Conservation (phyloP, 2,329 filamentous ascomycete species). For the Fusarium sp. region DNA sequence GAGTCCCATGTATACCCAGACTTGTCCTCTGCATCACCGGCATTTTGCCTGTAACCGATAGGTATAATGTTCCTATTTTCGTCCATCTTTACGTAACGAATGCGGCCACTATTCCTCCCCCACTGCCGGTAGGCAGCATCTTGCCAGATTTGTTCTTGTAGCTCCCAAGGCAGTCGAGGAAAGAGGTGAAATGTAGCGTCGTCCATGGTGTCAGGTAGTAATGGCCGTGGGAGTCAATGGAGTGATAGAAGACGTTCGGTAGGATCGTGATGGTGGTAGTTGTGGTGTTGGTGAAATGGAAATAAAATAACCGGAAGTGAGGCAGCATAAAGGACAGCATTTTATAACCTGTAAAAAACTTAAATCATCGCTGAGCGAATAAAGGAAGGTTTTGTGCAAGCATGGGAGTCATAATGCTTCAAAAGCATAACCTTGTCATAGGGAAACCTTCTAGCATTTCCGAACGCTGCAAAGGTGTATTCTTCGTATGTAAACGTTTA, state of each 20-base stretch:
- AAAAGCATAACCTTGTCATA: neutral
- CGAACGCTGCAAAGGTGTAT: too few species aligned
- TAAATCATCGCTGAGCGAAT: neutral
- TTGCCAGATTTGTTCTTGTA: too few species aligned
- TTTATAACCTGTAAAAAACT: neutral
- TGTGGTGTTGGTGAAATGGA: rapidly evolving
- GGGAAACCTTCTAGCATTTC: too few species aligned
- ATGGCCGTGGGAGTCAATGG: rapidly evolving
- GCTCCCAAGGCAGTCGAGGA: too few species aligned
- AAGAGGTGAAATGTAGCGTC: too few species aligned
- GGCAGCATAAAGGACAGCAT: rapidly evolving
- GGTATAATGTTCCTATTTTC: too few species aligned
- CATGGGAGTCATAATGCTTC: neutral
- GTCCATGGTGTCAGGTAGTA: rapidly evolving
- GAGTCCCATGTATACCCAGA: too few species aligned
- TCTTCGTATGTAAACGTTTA: too few species aligned
- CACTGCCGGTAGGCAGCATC: too few species aligned
- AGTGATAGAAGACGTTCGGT: too few species aligned
- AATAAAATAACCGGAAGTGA: rapidly evolving
- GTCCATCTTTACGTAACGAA: too few species aligned
- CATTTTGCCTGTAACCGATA: rapidly evolving
- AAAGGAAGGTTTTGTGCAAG: rapidly evolving
- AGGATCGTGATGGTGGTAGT: rapidly evolving
- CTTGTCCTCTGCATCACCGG: rapidly evolving
- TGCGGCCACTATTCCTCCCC: too few species aligned